These are phyloP conservation scores for Russula foetens DNA, from an alignment of 768 basidiomycete species.

Conservation along the genomic window DNA sequence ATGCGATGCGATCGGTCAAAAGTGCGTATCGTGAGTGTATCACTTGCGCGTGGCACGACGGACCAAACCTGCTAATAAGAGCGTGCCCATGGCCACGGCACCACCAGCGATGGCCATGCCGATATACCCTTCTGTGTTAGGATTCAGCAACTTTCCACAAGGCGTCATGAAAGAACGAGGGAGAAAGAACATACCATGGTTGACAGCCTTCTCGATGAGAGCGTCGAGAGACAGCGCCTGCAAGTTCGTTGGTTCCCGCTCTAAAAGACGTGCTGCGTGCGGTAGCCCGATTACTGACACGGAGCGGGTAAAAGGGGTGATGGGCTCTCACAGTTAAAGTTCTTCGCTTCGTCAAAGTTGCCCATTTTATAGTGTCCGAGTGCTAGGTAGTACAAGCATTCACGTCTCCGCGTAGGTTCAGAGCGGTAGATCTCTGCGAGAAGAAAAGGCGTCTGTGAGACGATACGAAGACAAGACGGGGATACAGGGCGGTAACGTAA, in stretches of 20 bases:
- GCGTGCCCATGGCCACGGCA: slow-evolving; percentile 73
- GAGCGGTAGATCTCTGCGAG: slow-evolving; percentile 79
- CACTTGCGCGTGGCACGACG: slow-evolving; percentile 64
- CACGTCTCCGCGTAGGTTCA: slow-evolving; percentile 80
- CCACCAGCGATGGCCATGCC: slow-evolving; percentile 96
- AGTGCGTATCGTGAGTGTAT: slow-evolving; percentile 9
- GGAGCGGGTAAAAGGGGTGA: neutral
- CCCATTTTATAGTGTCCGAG: slow-evolving; percentile 96
- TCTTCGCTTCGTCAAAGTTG: slow-evolving; percentile 86
- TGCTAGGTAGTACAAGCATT: slow-evolving; percentile 95
- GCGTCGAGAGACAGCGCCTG: slow-evolving; percentile 81
- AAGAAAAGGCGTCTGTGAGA: neutral
- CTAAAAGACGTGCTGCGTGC: slow-evolving; percentile 64
- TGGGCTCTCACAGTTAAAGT: slow-evolving; percentile 72
- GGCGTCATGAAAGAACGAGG: neutral
- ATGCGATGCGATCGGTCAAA: neutral
- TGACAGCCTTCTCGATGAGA: slow-evolving; percentile 82
- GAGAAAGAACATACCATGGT: slow-evolving; percentile 53
- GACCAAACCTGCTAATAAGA: slow-evolving; percentile 68
- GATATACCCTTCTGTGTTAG: slow-evolving; percentile 84
- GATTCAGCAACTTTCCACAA: neutral
- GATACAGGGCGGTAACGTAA: slow-evolving; percentile 18
- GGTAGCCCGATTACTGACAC: neutral
- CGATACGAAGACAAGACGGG: neutral
- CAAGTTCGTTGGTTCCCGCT: slow-evolving; percentile 88